Evolutionary conservation across 306 rosid genomes (phyloP).

Genomic region (Albizia julibrissin): DNA sequence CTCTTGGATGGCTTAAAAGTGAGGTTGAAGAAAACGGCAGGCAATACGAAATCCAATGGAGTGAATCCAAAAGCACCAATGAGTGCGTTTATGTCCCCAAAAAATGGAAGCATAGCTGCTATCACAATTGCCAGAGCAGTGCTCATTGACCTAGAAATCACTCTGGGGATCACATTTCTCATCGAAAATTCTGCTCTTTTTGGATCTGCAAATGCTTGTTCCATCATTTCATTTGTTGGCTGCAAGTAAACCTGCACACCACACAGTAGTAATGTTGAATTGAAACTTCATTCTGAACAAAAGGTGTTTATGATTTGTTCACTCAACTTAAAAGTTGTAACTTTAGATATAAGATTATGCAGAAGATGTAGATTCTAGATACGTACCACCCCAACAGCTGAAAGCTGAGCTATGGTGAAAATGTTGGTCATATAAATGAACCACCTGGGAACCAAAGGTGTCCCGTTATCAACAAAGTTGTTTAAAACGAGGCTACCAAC

Average conservation of each 20-base stretch:
- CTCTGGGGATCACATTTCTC: slow-evolving; percentile 68
- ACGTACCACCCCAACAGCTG: slow-evolving; percentile 75
- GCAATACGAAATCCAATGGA: slow-evolving; percentile 82
- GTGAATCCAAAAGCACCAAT: slow-evolving; percentile 88
- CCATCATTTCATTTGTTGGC: slow-evolving; percentile 74
- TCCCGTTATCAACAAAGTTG: slow-evolving; percentile 61
- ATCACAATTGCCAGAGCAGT: slow-evolving; percentile 46
- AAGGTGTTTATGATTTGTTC: neutral
- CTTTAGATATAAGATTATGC: neutral
- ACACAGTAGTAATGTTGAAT: neutral
- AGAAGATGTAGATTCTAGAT: neutral
- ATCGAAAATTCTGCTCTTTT: slow-evolving; percentile 47
- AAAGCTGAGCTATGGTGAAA: slow-evolving; percentile 67
- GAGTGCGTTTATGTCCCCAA: slow-evolving; percentile 69
- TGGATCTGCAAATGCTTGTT: slow-evolving; percentile 58
- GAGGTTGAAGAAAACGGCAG: slow-evolving; percentile 62
- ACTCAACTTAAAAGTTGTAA: neutral
- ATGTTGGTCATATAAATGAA: slow-evolving; percentile 62
- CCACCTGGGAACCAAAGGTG: slow-evolving; percentile 65
- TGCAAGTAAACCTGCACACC: slow-evolving; percentile 68
- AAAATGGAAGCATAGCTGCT: slow-evolving; percentile 90
- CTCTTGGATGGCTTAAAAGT: slow-evolving; percentile 75
- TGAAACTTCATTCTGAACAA: neutral
- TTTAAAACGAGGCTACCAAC: slow-evolving; percentile 54
- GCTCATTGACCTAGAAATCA: slow-evolving; percentile 54